phyloP scores from a whole-genome alignment of 1,284 basidiomycete species.

The Ceratobasidium sp. region DNA sequence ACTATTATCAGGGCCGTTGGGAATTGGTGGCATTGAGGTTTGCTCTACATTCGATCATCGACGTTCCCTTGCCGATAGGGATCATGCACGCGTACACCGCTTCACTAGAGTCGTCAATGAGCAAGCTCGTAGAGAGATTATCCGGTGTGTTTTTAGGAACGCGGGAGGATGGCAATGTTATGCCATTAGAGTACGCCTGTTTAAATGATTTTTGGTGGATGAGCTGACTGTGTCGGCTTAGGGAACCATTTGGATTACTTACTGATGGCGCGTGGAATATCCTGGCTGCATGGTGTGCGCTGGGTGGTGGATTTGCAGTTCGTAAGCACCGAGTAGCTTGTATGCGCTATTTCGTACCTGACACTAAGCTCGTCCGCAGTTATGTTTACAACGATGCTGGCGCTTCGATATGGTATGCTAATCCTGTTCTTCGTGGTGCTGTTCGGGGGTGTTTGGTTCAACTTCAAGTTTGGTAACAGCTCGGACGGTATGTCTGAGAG shows the following conservation, averaged over 20 bases:
- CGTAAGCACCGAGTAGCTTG: not conserved
- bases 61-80: slow-evolving; percentile 4
- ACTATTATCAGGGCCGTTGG: not conserved
- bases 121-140: not conserved
- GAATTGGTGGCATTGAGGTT: not conserved
- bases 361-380: not conserved
- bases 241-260: not conserved
- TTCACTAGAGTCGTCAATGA: not conserved
- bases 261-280: not conserved
- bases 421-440: not conserved
- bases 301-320: not conserved
- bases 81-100: not conserved
- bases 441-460: not conserved
- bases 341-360: not conserved
- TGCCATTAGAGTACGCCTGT: too few species aligned
- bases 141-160: not conserved
- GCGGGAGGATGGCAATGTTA: not conserved
- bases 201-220: too few species aligned
- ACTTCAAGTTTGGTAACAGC: slow-evolving; percentile 8
- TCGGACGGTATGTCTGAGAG: not conserved
- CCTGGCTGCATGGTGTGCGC: not conserved
- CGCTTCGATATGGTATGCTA: not conserved
- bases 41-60: not conserved
- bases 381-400: not conserved
- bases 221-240: not conserved